Evolutionary conservation across 2,329 filamentous ascomycete species (phyloP).

Genomic region (Monilinia vaccinii-corymbosi): DNA sequence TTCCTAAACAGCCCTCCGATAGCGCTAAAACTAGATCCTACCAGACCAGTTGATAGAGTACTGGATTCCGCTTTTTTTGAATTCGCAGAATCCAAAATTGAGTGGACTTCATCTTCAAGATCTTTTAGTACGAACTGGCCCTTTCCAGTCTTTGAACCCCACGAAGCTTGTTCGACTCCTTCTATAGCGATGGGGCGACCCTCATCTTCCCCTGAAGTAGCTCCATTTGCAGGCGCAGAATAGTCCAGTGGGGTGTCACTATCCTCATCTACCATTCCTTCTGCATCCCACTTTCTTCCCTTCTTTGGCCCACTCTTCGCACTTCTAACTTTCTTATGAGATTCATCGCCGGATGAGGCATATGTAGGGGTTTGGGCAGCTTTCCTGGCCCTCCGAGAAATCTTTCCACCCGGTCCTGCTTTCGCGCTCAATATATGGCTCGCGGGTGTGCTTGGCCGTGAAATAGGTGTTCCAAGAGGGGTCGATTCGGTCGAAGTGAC

Average conservation of each 20-base stretch:
- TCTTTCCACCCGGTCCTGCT: conserved; percentile 62
- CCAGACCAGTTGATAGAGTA: conserved; percentile 48
- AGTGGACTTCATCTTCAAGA: conserved; percentile 85
- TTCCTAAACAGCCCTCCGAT: conserved; percentile 88
- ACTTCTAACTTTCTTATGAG: conserved; percentile 48
- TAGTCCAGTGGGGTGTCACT: conserved; percentile 79
- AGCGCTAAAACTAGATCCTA: conserved; percentile 71
- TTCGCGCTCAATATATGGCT: conserved; percentile 65
- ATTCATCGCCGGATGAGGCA: conserved; percentile 78
- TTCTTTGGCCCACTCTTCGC: conserved; percentile 59
- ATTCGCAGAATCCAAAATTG: conserved; percentile 75
- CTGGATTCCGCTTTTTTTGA: conserved; percentile 44
- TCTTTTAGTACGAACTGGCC: conserved; percentile 93
- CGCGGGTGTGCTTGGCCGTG: conserved; percentile 68
- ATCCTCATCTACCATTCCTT: conserved; percentile 75
- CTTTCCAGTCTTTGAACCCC: conserved; percentile 76
- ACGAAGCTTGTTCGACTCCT: conserved; percentile 66
- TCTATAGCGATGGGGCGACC: conserved; percentile 55
- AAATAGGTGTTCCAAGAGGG: conserved; percentile 63
- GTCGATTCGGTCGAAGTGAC: conserved; percentile 46
- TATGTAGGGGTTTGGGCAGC: conserved; percentile 52
- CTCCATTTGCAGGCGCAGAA: conserved; percentile 52
- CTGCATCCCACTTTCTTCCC: conserved; percentile 84
- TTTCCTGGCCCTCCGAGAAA: conserved; percentile 71
- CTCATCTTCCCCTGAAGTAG: conserved; percentile 45